A percentile compares a stretch with the other conserved stretches of the same genome.
Conservation (phyloP, 2,329 filamentous ascomycete species). For the Colletotrichum endophyticum region DNA sequence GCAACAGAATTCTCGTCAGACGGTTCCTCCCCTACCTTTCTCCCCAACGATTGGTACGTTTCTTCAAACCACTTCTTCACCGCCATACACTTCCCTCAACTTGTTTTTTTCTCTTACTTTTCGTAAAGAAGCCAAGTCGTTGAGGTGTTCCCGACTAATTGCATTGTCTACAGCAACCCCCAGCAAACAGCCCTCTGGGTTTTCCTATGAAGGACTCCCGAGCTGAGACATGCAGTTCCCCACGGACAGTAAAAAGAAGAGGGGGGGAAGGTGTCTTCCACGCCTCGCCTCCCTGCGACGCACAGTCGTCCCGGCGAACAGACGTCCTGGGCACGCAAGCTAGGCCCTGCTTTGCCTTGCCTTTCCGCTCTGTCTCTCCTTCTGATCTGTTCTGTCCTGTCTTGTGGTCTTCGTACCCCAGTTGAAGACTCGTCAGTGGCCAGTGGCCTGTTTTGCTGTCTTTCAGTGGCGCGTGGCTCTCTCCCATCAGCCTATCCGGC, state of each 20-base stretch:
- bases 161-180: not conserved
- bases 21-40: not conserved
- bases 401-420: not conserved
- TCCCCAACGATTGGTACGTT: not conserved
- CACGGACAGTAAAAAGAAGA: not conserved
- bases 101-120: not conserved
- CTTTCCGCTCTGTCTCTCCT: not conserved
- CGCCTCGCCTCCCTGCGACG: constrained; percentile 9
- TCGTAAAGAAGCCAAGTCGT: not conserved
- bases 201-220: constrained; percentile 7
- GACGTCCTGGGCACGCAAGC: not conserved
- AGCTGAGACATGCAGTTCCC: constrained; percentile 19
- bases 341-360: not conserved
- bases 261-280: not conserved
- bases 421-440: not conserved
- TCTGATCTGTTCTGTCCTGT: not conserved
- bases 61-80: not conserved
- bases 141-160: not conserved
- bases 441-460: not conserved
- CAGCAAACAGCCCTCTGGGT: not conserved
- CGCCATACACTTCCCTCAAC: not conserved
- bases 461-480: not conserved
- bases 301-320: constrained; percentile 17
- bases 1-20: constrained; percentile 2
- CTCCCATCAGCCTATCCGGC: not conserved